Evolutionary conservation across 2,329 filamentous ascomycete species (phyloP).

Genomic region (Mycosphaerella arachidis): DNA sequence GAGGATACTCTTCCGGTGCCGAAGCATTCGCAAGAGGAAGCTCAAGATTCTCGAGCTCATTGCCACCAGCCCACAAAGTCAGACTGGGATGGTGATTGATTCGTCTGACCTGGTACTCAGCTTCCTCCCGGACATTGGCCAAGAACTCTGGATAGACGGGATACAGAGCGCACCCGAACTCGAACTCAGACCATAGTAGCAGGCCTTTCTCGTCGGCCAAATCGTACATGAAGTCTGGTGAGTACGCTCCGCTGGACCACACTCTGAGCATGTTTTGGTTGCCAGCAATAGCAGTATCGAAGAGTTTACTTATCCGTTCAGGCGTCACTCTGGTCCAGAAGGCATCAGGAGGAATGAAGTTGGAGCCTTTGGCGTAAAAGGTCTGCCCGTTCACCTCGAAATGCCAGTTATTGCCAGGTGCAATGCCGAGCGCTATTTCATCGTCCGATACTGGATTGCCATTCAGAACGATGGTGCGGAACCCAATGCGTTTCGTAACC

Average conservation of each 20-base stretch:
- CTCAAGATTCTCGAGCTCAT: conserved; percentile 57
- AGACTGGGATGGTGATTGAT: conserved; percentile 54
- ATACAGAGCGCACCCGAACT: conserved; percentile 59
- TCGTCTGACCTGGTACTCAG: conserved; percentile 57
- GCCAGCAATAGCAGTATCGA: conserved; percentile 52
- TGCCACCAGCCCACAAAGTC: conserved; percentile 43
- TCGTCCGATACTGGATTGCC: conserved; percentile 50
- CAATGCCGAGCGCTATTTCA: conserved; percentile 52
- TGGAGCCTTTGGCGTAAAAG: conserved; percentile 62
- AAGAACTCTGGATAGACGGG: conserved; percentile 52
- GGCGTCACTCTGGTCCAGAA: conserved; percentile 60
- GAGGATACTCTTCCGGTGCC: conserved; percentile 41
- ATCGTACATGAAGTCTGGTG: conserved; percentile 60
- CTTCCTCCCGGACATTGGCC: conserved; percentile 53
- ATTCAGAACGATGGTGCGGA: conserved; percentile 60
- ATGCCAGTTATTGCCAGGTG: conserved; percentile 58
- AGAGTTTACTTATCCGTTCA: conserved; percentile 49
- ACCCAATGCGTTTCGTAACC: conserved; percentile 54
- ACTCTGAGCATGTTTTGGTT: conserved; percentile 63
- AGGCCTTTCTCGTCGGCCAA: conserved; percentile 59
- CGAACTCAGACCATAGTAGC: conserved; percentile 59
- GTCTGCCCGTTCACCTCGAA: conserved; percentile 62
- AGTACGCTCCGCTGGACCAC: conserved; percentile 55
- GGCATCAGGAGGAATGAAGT: conserved; percentile 59
- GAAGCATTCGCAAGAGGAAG: conserved; percentile 38